phyloP scores from a whole-genome alignment of 2,329 filamentous ascomycete species.

The Diaporthe australafricana region DNA sequence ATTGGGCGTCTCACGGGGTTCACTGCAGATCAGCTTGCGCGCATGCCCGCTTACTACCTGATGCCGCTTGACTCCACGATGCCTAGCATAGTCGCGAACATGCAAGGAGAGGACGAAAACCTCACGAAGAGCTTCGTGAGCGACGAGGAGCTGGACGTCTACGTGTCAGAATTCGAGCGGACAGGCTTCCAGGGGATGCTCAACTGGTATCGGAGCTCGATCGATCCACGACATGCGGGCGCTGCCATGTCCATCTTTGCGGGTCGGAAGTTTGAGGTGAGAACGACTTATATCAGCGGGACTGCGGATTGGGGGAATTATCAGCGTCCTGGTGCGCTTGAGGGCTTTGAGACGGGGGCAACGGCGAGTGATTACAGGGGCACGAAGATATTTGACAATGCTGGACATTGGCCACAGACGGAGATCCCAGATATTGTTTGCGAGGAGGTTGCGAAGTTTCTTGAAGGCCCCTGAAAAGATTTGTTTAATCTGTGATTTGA shows the following conservation, averaged over 20 bases:
- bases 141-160: constrained; percentile 68
- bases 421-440: constrained; percentile 3
- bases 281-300: constrained; percentile 71
- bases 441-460: constrained; percentile 21
- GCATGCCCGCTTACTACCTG: constrained; percentile 76
- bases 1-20: constrained; percentile 66
- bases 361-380: constrained; percentile 66
- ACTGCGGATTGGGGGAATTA: constrained; percentile 75
- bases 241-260: constrained; percentile 68
- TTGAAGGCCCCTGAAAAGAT: neutral
- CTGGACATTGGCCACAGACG: constrained; percentile 75
- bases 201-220: constrained; percentile 75
- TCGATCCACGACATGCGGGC: constrained; percentile 55
- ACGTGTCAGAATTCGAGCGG: constrained; percentile 69
- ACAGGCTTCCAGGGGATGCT: constrained; percentile 74
- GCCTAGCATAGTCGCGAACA: constrained; percentile 68
- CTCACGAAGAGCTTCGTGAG: constrained; percentile 65
- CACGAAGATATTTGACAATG: constrained; percentile 64
- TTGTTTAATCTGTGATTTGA: no score
- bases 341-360: constrained; percentile 60
- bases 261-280: constrained; percentile 70
- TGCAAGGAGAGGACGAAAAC: constrained; percentile 61
- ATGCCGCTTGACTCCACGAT: constrained; percentile 70
- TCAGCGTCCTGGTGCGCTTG: constrained; percentile 73
- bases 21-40: constrained; percentile 66